Evolutionary conservation across 306 rosid species (phyloP).

Genomic region (Malus asiatica): DNA sequence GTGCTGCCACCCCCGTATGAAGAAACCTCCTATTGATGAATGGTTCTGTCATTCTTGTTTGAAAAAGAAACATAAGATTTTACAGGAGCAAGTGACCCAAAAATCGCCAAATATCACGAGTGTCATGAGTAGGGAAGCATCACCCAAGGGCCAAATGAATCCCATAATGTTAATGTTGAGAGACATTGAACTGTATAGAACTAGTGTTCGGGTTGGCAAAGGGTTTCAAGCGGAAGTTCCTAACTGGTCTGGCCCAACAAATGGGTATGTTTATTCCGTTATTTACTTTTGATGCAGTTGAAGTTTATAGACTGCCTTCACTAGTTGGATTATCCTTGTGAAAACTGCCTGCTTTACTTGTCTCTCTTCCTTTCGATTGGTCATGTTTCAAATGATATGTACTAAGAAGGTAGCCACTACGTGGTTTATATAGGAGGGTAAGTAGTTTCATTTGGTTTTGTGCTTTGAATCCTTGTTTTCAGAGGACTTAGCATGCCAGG

Average conservation of each 20-base stretch:
- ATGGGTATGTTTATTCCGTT: conserved; percentile 41
- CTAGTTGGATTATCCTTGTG: not conserved
- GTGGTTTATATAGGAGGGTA: not conserved
- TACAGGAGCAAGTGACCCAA: conserved; percentile 32
- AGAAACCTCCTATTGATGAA: conserved; percentile 58
- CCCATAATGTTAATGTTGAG: conserved; percentile 52
- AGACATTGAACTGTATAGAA: conserved; percentile 43
- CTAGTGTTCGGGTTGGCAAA: conserved; percentile 76
- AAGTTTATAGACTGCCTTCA: not conserved
- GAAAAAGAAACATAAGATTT: conserved; percentile 46
- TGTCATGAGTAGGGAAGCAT: conserved; percentile 37
- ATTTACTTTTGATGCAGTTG: not conserved
- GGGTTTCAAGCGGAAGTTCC: conserved; percentile 89
- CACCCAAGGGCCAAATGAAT: conserved; percentile 44
- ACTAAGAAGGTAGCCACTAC: not conserved
- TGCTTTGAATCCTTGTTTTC: not conserved
- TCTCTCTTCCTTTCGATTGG: not conserved
- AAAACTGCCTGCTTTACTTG: not conserved
- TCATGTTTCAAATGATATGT: not conserved
- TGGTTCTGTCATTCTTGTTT: conserved; percentile 89
- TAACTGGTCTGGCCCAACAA: conserved; percentile 66
- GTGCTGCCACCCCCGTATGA: conserved; percentile 56
- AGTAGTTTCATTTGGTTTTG: not conserved
- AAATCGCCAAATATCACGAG: conserved; percentile 33
- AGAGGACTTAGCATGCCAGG: not conserved